Base-by-base conservation (phyloP, 768 basidiomycete species). In the Roridomyces roridus region DNA sequence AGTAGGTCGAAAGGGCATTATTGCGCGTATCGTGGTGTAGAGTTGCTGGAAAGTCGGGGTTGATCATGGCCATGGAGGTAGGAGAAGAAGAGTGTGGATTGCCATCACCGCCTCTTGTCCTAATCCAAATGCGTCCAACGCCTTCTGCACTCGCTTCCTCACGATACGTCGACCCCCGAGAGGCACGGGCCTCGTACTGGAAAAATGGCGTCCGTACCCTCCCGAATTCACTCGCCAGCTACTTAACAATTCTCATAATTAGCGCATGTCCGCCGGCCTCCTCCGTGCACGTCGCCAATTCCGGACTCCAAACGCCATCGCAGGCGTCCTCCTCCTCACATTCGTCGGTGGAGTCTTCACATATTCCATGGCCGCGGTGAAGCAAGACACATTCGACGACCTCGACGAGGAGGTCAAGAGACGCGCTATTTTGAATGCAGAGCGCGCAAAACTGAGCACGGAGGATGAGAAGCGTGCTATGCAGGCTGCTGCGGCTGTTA, bases 311-410 rank as follows among this genome's bases (percentile, higher is more conserved):
- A 98, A 98, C 70, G 84, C 87, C 17, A 34, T 96, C 44, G 92
- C 90, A 0, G 96, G 96, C 8, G 60, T 87, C 41, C 66, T 78
- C 3, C 80, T 98, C 40, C 81, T 85, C 24, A 80, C 82, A 0
- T 96, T 97, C 68, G 88, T 85, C 25, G 82, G 85, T 14, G 89
- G 88, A 24, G 87, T 97, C 9, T 98, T 93, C 85, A 80, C 87
- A 5, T 98, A 98, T 74, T 95, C 94, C 17, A 96, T 98, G 67
- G 84, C 86, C 26, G 95, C 94, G 25, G 95, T 98, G 51, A 94
- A 90, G 68, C 95, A 98, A 68, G 95, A 97, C 68, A 86, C 90
- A 36, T 97, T 96, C 68, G 91, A 92, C 65, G 89, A 91, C 59
- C 89, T 91, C 67, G 92, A 86, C 25, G 76, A 75, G 58, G 82